phyloP scores from a whole-genome alignment of 2,329 filamentous ascomycete genomes.

The Fusarium tupiense region DNA sequence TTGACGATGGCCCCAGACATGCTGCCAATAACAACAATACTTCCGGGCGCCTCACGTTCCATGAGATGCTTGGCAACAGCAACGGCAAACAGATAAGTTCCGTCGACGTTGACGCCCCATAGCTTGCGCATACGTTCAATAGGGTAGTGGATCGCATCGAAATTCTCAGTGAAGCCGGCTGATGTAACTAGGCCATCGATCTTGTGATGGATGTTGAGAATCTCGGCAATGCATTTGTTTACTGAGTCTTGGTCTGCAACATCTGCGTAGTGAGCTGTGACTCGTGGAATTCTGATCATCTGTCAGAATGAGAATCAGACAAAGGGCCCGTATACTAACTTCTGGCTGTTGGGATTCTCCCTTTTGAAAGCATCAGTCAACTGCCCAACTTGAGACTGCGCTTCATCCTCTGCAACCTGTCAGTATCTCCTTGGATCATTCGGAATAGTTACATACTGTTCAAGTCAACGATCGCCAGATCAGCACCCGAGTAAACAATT shows the following conservation, averaged over 20 bases:
- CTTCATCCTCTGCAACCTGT: conserved; percentile 75
- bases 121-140: conserved; percentile 91
- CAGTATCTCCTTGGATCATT: neutral
- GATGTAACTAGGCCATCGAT: conserved; percentile 96
- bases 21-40: conserved; percentile 92
- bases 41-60: conserved; percentile 79
- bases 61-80: conserved; percentile 88
- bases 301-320: neutral
- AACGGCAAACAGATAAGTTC: conserved; percentile 88
- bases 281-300: conserved; percentile 71
- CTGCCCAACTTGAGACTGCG: conserved; percentile 75
- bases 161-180: conserved; percentile 95
- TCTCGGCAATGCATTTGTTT: conserved; percentile 73
- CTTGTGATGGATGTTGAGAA: conserved; percentile 68
- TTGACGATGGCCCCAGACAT: conserved; percentile 96
- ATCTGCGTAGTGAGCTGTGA: conserved; percentile 90
- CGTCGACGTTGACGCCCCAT: conserved; percentile 91
- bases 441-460: conserved; percentile 72
- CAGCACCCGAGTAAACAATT: conserved; percentile 85
- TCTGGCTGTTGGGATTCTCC: conserved; percentile 78
- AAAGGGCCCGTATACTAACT: conserved; percentile 53
- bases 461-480: conserved; percentile 91
- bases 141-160: conserved; percentile 88
- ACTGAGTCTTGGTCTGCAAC: conserved; percentile 86
- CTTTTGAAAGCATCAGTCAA: conserved; percentile 78